A percentile compares a stretch with the other conserved stretches of the same genome.
Conservation (phyloP, 306 rosid species). For the Vigna reflexopilosa region DNA sequence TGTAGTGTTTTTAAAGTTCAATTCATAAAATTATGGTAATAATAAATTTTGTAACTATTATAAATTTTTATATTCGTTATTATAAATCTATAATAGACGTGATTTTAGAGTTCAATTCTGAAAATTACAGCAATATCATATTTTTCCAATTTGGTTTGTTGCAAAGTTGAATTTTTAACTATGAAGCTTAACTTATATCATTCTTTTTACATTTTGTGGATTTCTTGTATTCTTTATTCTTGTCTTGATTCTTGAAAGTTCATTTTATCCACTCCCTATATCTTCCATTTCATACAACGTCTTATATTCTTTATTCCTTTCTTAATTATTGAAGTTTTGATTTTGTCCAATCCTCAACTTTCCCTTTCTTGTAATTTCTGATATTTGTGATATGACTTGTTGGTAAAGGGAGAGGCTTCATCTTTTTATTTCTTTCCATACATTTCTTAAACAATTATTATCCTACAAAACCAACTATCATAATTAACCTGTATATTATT, state of each 20-base stretch:
- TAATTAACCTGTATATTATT: too few relatives aligned
- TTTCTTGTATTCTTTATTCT: not conserved
- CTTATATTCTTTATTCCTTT: not conserved
- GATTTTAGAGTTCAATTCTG: not conserved
- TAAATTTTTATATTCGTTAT: too few relatives aligned
- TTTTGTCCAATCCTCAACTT: not conserved
- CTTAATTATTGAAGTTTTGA: not conserved
- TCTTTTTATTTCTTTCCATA: not conserved
- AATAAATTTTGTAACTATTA: too few relatives aligned
- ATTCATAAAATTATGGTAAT: too few relatives aligned
- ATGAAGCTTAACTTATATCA: not conserved
- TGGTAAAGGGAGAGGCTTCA: not conserved
- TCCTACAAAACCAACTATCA: too few relatives aligned
- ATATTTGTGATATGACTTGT: not conserved
- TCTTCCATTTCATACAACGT: not conserved
- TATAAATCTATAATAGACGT: too few relatives aligned
- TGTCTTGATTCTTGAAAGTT: not conserved
- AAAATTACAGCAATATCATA: too few relatives aligned
- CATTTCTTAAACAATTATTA: too few relatives aligned
- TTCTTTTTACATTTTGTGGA: not conserved
- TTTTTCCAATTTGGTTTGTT: too few relatives aligned
- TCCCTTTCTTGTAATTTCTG: not conserved
- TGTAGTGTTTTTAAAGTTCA: too few relatives aligned
- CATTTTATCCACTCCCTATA: not conserved
- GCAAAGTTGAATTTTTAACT: not conserved